Base-by-base conservation (phyloP, 768 basidiomycete species). In the Suillus ampliporus region DNA sequence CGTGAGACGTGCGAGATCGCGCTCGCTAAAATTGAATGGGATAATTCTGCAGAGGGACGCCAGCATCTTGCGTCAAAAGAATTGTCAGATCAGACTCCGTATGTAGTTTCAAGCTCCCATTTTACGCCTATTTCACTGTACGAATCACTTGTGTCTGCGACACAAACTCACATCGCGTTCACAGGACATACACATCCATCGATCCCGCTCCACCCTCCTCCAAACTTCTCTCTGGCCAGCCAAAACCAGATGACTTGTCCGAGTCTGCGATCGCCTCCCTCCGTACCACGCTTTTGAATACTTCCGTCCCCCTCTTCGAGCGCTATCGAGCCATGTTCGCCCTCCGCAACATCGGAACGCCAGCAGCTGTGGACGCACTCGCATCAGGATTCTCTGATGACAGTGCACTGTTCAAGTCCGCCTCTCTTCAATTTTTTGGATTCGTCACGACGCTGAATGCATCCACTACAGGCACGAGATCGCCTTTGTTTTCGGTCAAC, bases 301-400 rank as follows among this genome's bases (percentile, higher is more conserved):
- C 79, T 2, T 73, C 77, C 5, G 75, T 91, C 1, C 83, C 93
- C 0, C 85, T 99, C 0, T 99, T 99, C 71, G 88, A 93, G 68
- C 88, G 97, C 31, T 99, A 99, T 73, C 88, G 97, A 13, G 97
- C 97, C 50, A 99, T 99, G 97, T 99, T 99, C 74, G 91, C 95
- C 2, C 84, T 99, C 50, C 87, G 97, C 41, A 97, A 99, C 74
- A 91, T 95, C n/a, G 91, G 92, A 37, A 89, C 90, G 2, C 82
- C 87, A 19, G 84, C 83, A 4, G 96, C 96, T 2, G 91, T 99
- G 7, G 87, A 94, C 65, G 95, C 96, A 7, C 89, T 99, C 31
- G 93, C 95, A 0, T 86, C 87, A 46, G 97, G 97, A 2, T 99
- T 99, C 76, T 77, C 81, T 2, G 97, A 99, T 66, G 87, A 89